These are phyloP conservation scores for Danielozyma ontarioensis DNA, from an alignment of 805 yeast species.

Conservation along the genomic window DNA sequence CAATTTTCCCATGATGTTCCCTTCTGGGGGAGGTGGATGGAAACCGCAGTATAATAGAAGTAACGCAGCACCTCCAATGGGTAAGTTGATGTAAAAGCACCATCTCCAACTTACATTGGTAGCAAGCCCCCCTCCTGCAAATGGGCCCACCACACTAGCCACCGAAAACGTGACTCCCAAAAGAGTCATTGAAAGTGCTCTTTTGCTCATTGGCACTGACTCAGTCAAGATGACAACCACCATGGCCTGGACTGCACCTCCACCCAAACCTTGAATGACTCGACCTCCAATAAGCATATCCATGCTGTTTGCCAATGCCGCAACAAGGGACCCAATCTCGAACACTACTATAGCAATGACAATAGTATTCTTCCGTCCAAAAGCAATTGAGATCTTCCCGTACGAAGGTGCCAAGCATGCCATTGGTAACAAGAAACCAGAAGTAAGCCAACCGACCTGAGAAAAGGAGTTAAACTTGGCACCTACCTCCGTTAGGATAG, in stretches of 20 bases:
- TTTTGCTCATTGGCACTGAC: conserved; percentile 27
- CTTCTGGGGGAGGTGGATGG: conserved; percentile 44
- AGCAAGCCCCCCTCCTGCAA: conserved; percentile 63
- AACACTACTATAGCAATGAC: conserved; percentile 47
- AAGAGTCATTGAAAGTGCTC: conserved; percentile 34
- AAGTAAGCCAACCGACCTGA: conserved; percentile 54
- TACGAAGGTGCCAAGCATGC: conserved; percentile 51
- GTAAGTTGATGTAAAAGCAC: conserved; percentile 69
- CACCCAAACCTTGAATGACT: conserved; percentile 67
- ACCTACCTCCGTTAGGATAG: conserved; percentile 47
- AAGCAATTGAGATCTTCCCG: conserved; percentile 51
- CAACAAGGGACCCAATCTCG: conserved; percentile 56
- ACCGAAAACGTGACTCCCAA: conserved; percentile 42
- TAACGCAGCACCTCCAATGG: conserved; percentile 53
- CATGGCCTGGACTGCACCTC: conserved; percentile 59
- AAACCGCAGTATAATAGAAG: conserved; percentile 34
- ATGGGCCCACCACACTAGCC: conserved; percentile 56
- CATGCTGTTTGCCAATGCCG: conserved; percentile 53
- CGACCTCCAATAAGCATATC: conserved; percentile 66
- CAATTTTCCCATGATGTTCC: conserved; percentile 33
- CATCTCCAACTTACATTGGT: conserved; percentile 64
- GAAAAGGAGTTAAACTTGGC: conserved; percentile 44
- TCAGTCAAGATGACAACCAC: conserved; percentile 55
- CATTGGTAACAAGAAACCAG: conserved; percentile 51
- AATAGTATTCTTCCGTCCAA: conserved; percentile 52